Base-by-base conservation (phyloP, 768 basidiomycete species). In the Lentinus tigrinus region DNA sequence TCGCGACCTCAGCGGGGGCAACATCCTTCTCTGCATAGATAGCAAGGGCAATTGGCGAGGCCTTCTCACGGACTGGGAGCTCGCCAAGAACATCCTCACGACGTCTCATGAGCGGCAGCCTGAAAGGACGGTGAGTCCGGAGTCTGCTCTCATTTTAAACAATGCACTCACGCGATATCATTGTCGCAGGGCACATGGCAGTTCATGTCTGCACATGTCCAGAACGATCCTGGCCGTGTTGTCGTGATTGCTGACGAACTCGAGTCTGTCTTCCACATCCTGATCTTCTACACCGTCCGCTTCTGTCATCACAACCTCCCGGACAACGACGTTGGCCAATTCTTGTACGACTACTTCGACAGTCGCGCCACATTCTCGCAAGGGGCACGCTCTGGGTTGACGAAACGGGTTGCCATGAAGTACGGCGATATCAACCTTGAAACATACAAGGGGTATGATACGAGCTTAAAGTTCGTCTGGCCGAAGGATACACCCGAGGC, bases 11-110 rank as follows among this genome's bases (percentile, higher is more conserved):
- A 60, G 58, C n/a, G 34, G 40, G 1, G 53, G 53, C 0, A 60
- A 60, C 23, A 47, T 60, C 13, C 54, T 60, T 10, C 24, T 60
- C 17, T 21, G 38, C 3, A 11, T n/a, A 7, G 13, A 36, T 26
- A 8, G 39, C 14, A 5, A 9, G 4, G 11, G n/a, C 23, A 24
- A 37, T 21, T 3, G n/a, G n/a, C 23, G 24, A 1, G 54, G 43
- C n/a, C n/a, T 43, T 7, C 61, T 62, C 3, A 50, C 36, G 5
- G 61, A 62, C 36, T 62, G 61, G 61, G 61, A 62, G 31, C 21
- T 57, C 3, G n/a, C 31, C 61, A 8, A 57, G 44, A 43, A 24
- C 31, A 9, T n/a, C n/a, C n/a, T n/a, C 9, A 36, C 13, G 23
- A 34, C 10, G 24, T 51, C 2, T 10, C 11, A 24, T 1, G 34